These are phyloP conservation scores for Aspergillus ruber DNA, from an alignment of 2,329 filamentous ascomycete genomes.

Conservation along the genomic window DNA sequence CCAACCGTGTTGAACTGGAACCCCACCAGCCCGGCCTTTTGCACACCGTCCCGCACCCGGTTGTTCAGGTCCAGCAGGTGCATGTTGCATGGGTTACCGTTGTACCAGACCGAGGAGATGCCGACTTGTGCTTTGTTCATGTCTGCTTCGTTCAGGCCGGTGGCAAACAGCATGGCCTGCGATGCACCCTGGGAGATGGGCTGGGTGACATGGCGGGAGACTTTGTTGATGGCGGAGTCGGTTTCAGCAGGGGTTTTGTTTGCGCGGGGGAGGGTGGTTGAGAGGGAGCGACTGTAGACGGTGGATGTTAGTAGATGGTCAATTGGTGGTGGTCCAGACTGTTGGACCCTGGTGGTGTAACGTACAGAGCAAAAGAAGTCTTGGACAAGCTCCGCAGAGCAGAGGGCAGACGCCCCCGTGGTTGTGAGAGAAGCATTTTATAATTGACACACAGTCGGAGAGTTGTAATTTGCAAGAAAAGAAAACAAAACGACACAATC, in stretches of 20 bases:
- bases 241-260: slow-evolving; percentile 39
- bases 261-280: slow-evolving; percentile 42
- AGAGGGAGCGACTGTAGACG: slow-evolving; percentile 26
- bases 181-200: slow-evolving; percentile 97
- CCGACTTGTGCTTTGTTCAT: slow-evolving; percentile 97
- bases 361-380: slow-evolving; percentile 6
- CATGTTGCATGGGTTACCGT: slow-evolving; percentile 99
- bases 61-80: slow-evolving; percentile 86
- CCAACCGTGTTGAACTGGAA: slow-evolving; percentile 99
- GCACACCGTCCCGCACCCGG: slow-evolving; percentile 65
- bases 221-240: slow-evolving; percentile 63
- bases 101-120: slow-evolving; percentile 97
- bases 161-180: slow-evolving; percentile 98
- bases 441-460: not conserved
- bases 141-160: slow-evolving; percentile 75
- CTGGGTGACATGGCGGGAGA: slow-evolving; percentile 82
- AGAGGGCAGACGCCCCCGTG: slow-evolving; percentile 23
- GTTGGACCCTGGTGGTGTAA: not conserved
- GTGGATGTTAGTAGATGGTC: not conserved
- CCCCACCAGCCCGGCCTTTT: slow-evolving; percentile 72
- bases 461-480: not conserved
- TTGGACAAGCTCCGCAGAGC: slow-evolving; percentile 17
- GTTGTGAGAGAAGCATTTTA: slow-evolving; percentile 24
- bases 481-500: slow-evolving; percentile 1
- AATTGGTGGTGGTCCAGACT: not conserved